A percentile compares a stretch with the other conserved stretches of the same genome.
Conservation (phyloP, 345 rosid species). For the Sonneratia caseolaris region DNA sequence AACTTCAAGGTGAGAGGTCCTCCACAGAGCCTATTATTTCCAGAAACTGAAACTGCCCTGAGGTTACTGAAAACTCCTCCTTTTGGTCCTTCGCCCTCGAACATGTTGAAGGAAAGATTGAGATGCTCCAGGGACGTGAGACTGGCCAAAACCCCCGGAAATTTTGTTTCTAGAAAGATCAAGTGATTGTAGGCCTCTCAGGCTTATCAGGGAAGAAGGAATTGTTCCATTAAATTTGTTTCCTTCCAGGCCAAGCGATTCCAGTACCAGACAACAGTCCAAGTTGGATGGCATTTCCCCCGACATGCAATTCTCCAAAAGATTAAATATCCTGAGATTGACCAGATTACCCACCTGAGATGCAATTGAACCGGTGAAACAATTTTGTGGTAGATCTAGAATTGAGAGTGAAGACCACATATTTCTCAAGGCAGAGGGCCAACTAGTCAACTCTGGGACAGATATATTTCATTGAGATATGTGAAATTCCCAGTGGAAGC, state of each 20-base stretch:
- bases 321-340: background rate
- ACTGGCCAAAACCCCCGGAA: background rate
- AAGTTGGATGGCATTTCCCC: conserved; percentile 5
- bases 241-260: background rate
- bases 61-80: background rate
- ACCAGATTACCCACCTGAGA: background rate
- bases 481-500: background rate
- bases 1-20: background rate
- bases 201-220: background rate
- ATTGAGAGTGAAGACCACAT: background rate
- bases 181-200: background rate
- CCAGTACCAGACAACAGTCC: background rate
- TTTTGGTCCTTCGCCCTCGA: conserved; percentile 3
- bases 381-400: background rate
- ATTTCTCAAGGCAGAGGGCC: too few relatives aligned
- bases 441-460: too few relatives aligned
- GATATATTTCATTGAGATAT: background rate
- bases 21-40: background rate
- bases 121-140: conserved; percentile 1
- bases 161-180: conserved; percentile 10
- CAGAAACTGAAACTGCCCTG: background rate
- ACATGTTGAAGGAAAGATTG: conserved; percentile 11
- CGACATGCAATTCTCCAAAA: conserved; percentile 1
- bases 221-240: conserved; percentile 3
- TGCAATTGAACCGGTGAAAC: background rate